These are phyloP conservation scores for Pseudomicrostroma phylloplanum DNA, from an alignment of 1,284 basidiomycete species.

Conservation along the genomic window DNA sequence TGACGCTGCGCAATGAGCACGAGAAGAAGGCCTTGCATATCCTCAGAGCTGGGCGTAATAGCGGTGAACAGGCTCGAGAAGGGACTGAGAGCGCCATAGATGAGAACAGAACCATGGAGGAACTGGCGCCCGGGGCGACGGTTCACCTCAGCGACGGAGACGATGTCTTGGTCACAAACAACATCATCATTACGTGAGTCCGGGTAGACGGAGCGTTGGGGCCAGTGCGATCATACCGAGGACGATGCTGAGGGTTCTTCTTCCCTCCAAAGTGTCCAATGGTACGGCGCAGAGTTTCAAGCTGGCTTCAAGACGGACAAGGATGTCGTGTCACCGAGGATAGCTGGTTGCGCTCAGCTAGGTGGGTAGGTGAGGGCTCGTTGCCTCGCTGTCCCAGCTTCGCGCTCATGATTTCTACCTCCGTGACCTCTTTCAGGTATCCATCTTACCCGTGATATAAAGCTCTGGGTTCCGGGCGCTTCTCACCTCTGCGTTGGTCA, in stretches of 20 bases:
- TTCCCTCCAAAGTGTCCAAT: neutral
- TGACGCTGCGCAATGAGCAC: constrained; percentile 11
- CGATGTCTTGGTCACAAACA: neutral
- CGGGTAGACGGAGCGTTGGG: neutral
- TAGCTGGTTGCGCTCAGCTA: neutral
- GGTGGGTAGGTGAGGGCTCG: neutral
- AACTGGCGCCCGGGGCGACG: neutral
- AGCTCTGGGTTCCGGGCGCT: constrained; percentile 25
- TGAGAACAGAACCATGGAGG: neutral
- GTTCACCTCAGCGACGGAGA: neutral
- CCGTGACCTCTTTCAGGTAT: neutral
- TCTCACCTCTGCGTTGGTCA: constrained; percentile 26
- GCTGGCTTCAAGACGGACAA: constrained; percentile 4
- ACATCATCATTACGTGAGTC: neutral
- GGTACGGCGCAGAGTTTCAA: neutral
- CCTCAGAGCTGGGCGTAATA: neutral
- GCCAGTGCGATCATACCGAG: neutral
- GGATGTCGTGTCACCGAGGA: neutral
- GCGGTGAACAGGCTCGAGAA: neutral
- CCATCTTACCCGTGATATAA: neutral
- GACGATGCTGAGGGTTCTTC: neutral
- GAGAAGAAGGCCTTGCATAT: neutral
- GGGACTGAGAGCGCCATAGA: neutral
- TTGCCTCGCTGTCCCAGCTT: too few species aligned
- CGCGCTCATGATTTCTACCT: too few species aligned